Percentiles rank a stretch among this genome's conserved stretches.
These are phyloP conservation scores for Metschnikowia dekortorum DNA, from an alignment of 805 yeast genomes.

Conservation along the genomic window DNA sequence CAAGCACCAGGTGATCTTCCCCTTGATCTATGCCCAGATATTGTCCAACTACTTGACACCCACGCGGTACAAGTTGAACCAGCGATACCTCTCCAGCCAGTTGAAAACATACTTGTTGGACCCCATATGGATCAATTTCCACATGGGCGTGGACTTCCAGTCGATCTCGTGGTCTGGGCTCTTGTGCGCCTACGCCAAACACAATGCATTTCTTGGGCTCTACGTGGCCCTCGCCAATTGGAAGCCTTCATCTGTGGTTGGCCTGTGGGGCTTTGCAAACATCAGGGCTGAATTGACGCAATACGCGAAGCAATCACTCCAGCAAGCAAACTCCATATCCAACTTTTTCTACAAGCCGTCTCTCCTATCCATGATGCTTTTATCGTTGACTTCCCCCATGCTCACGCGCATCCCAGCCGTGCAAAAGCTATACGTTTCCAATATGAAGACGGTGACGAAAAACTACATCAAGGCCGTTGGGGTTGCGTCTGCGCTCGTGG, in stretches of 20 bases:
- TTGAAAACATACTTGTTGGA: slow-evolving; percentile 30
- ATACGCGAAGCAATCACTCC: slow-evolving; percentile 1
- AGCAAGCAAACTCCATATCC: slow-evolving; percentile 26
- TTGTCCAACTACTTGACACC: slow-evolving; percentile 40
- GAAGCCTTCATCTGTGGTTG: slow-evolving; percentile 20
- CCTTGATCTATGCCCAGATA: slow-evolving; percentile 35
- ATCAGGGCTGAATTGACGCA: not conserved
- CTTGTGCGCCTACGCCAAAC: slow-evolving; percentile 22
- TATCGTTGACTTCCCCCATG: slow-evolving; percentile 32
- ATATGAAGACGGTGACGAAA: slow-evolving; percentile 28
- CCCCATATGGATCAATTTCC: slow-evolving; percentile 40
- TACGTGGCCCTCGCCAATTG: slow-evolving; percentile 18
- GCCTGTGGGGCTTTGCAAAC: slow-evolving; percentile 7
- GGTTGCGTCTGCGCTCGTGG: slow-evolving; percentile 27
- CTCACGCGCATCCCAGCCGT: slow-evolving; percentile 14
- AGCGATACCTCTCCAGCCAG: slow-evolving; percentile 29
- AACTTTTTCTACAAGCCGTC: slow-evolving; percentile 37
- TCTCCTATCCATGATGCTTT: slow-evolving; percentile 29
- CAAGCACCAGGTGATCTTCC: slow-evolving; percentile 32
- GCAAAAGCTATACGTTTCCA: slow-evolving; percentile 11
- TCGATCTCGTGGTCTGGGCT: slow-evolving; percentile 29
- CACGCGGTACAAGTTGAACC: slow-evolving; percentile 31
- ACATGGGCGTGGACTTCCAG: slow-evolving; percentile 23
- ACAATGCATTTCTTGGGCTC: slow-evolving; percentile 20
- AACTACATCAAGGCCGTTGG: slow-evolving; percentile 34